Evolutionary conservation across 495 filamentous ascomycete genomes (phyloP), one percentile per base, ranked within the genome.

Genomic region (Parathielavia appendiculata): DNA sequence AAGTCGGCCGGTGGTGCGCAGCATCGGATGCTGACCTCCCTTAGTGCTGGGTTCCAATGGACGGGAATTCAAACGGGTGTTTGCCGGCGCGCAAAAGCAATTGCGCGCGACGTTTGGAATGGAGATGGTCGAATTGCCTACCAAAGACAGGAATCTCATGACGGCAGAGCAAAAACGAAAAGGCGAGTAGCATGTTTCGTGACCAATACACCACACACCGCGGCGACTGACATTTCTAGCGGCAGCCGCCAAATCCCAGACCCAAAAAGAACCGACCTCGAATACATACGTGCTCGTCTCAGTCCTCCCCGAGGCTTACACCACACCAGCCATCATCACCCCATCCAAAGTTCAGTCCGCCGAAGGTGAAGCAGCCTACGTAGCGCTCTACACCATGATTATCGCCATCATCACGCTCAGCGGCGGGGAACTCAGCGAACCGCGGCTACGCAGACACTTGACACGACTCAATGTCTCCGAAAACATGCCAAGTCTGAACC

Each of bases 121-220:
- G 89, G 82, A 91, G 69, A 81, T 97, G 79, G 75, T 78, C 1
- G 91, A 95, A 71, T 75, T 96, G 54, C 92, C 92, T 0, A 75
- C 76, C 20, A 82, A 77, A 64, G 93, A 97, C 70, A 95, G 92
- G 72, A 91, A 92, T 67, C 95, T 92, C 69, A 68, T 95, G 58
- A 80, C 78, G 20, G 84, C 95, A 47, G 87, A 73, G 81, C 75
- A 86, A 82, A 82, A 89, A 84, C 86, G 82, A 60, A 74, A 74
- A 65, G 67, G 65, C 64, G 38, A 1, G 51, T 52, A 40, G 19
- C n/a, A 12, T 12, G 16, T 3, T n/a, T n/a, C 9, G 13, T 22
- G 41, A 17, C 7, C 38, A 34, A 17, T 44, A n/a, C 4, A 32
- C 20, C 32, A 17, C 5, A 8, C 4, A 47, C 8, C 1, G 41